Evolutionary conservation across 371 early-diverging fungal species (phyloP).

Genomic region (Syncephalis plumigaleata): DNA sequence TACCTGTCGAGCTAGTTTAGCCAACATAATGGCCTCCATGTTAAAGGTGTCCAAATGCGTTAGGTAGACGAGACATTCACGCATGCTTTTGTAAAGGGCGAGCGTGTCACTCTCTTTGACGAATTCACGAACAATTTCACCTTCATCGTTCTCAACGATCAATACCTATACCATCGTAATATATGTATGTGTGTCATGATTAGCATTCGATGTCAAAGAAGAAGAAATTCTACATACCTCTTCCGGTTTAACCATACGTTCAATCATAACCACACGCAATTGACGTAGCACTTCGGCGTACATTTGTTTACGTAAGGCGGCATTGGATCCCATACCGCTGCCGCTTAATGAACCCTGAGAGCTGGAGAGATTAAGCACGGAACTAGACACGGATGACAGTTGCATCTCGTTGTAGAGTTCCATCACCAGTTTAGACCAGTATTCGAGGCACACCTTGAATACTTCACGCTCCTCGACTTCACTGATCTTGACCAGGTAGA

Average conservation of each 20-base stretch:
- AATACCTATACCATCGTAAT: constrained; percentile 40
- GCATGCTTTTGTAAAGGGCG: constrained; percentile 94
- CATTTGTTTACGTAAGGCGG: constrained; percentile 42
- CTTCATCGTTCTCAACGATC: constrained; percentile 99
- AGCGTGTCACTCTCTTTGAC: constrained; percentile 98
- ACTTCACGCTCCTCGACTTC: constrained; percentile 88
- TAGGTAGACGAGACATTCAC: constrained; percentile 91
- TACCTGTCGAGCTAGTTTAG: constrained; percentile 76
- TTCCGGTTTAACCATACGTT: constrained; percentile 93
- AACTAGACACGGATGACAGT: constrained; percentile 25
- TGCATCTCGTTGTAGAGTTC: constrained; percentile 61
- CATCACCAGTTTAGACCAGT: constrained; percentile 79
- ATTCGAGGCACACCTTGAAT: constrained; percentile 95
- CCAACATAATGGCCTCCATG: constrained; percentile 88
- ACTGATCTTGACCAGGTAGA: constrained; percentile 77
- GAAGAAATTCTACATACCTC: constrained; percentile 35
- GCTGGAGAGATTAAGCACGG: constrained; percentile 21
- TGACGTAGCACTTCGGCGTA: constrained; percentile 67
- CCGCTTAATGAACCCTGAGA: constrained; percentile 14
- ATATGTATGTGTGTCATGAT: not conserved
- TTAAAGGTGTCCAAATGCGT: constrained; percentile 88
- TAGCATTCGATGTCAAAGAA: not conserved
- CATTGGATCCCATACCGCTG: constrained; percentile 14
- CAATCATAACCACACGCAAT: constrained; percentile 85
- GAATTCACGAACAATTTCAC: constrained; percentile 97